Evolutionary conservation across 1,284 basidiomycete genomes (phyloP).

Genomic region (Irpex sp.): DNA sequence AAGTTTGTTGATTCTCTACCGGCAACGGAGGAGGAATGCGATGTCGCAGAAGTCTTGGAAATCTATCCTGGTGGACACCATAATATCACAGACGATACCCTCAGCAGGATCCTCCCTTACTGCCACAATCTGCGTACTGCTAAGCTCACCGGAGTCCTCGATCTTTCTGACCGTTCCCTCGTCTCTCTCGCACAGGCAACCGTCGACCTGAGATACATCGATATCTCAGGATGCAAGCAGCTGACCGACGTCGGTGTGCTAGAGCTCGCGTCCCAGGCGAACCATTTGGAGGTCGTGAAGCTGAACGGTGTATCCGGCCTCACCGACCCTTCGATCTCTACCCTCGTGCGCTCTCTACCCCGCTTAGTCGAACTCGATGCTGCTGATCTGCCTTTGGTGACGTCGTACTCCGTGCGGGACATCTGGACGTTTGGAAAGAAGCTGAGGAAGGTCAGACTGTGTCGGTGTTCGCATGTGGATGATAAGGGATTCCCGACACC

Average conservation of each 20-base stretch:
- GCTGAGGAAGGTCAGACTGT: slow-evolving; percentile 74
- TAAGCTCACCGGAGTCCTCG: slow-evolving; percentile 65
- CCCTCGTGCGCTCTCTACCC: slow-evolving; percentile 73
- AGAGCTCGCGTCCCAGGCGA: slow-evolving; percentile 65
- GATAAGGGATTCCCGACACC: slow-evolving; percentile 74
- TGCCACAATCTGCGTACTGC: slow-evolving; percentile 75
- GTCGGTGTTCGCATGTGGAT: slow-evolving; percentile 67
- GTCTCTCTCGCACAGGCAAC: slow-evolving; percentile 61
- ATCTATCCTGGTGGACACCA: slow-evolving; percentile 32
- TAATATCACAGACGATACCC: slow-evolving; percentile 57
- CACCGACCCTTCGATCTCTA: slow-evolving; percentile 73
- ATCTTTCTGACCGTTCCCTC: slow-evolving; percentile 69
- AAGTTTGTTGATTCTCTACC: slow-evolving; percentile 26
- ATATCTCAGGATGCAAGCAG: slow-evolving; percentile 72
- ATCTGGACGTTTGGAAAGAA: slow-evolving; percentile 81
- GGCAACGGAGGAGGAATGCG: slow-evolving; percentile 45
- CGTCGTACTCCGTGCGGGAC: slow-evolving; percentile 69
- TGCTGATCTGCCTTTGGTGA: slow-evolving; percentile 69
- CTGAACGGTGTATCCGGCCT: slow-evolving; percentile 66
- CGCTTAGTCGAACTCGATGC: slow-evolving; percentile 83
- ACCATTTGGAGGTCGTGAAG: slow-evolving; percentile 71
- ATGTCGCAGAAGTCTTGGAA: slow-evolving; percentile 51
- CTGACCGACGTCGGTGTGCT: slow-evolving; percentile 76
- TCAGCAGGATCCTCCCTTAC: slow-evolving; percentile 56
- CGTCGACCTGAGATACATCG: slow-evolving; percentile 70